Base-by-base conservation (phyloP, 345 rosid species). In the Excoecaria agallocha region DNA sequence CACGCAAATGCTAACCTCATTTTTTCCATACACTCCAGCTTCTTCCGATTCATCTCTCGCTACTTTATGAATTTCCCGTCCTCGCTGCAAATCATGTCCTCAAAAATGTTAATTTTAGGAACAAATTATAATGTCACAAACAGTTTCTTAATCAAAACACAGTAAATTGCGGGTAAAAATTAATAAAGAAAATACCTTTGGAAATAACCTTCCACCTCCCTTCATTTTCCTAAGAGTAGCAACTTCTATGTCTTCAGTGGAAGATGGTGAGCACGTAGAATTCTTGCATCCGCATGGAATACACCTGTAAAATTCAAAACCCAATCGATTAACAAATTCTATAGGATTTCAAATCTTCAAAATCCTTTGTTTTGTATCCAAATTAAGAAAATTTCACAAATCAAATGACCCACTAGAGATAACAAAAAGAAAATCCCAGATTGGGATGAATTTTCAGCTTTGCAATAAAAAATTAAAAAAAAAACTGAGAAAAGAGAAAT, bases 31-130 rank as follows among this genome's bases (percentile, higher is more conserved):
- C 0, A 88, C 89, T 73, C 92, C 92, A 12, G 90, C 90, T 84
- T 88, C 92, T 64, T 88, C 92, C 0, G 74, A 60, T 0, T 90
- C 85, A 73, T 88, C 92, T 70, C 92, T 69, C 25, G 66, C 50
- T 24, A 86, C 89, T 71, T 88, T 90, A 77, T 88, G 85, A n/a
- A 68, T 52, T 69, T 88, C 90, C 92, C 92, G 86, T 66, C 92
- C 92, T 41, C 92, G 90, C 85, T 82, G 61, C 37, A 65, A 45
- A 48, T 11, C 67, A 63, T 15, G 22, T 8, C 7, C 30, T 19
- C 6, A n/a, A 56, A 15, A 35, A 25, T 39, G 24, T 17, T 8
- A 63, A 38, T 56, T 6, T 2, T 3, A 15, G 7, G 1, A 54
- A n/a, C n/a, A n/a, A n/a, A n/a, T n/a, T n/a, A n/a, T n/a, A n/a